Evolutionary conservation across 345 rosid genomes (phyloP).

Genomic region (Citrus inodora): DNA sequence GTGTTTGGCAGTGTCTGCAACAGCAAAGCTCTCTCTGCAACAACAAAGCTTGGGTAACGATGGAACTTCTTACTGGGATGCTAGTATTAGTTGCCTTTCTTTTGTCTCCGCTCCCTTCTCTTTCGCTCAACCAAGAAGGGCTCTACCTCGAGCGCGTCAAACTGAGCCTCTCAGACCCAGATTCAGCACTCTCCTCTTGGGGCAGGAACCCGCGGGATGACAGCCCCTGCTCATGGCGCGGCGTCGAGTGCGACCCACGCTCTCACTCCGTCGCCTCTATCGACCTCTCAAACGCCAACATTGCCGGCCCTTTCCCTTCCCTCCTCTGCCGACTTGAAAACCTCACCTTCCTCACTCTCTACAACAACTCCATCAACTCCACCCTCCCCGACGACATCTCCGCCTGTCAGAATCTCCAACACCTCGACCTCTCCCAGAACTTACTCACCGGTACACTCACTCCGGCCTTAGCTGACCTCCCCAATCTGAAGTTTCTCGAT

Average conservation of each 20-base stretch:
- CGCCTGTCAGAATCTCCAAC: slow-evolving; percentile 49
- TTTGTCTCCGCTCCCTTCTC: slow-evolving; percentile 5
- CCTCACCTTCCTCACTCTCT: slow-evolving; percentile 50
- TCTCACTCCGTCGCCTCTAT: slow-evolving; percentile 55
- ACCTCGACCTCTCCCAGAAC: slow-evolving; percentile 80
- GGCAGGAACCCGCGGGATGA: slow-evolving; percentile 28
- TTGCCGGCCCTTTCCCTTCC: slow-evolving; percentile 77
- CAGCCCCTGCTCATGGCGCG: slow-evolving; percentile 60
- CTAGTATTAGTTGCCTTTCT: slow-evolving; percentile 24
- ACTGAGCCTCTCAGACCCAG: slow-evolving; percentile 52
- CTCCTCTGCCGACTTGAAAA: slow-evolving; percentile 60
- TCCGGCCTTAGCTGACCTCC: slow-evolving; percentile 48
- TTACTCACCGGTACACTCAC: slow-evolving; percentile 74
- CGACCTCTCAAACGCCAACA: slow-evolving; percentile 52
- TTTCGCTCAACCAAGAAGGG: slow-evolving; percentile 66
- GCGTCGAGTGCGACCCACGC: slow-evolving; percentile 43
- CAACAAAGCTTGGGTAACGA: background rate
- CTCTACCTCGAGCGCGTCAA: slow-evolving; percentile 48
- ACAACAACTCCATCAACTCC: slow-evolving; percentile 60
- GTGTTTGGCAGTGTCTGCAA: background rate
- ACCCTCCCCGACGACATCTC: slow-evolving; percentile 64
- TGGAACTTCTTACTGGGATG: slow-evolving; percentile 18
- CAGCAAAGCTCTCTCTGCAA: background rate
- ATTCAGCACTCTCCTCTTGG: slow-evolving; percentile 58
- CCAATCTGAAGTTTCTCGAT: slow-evolving; percentile 53